Evolutionary conservation across 2,329 filamentous ascomycete genomes (phyloP), one percentile per base, ranked within the genome.

Genomic region (Pezicula neosporulosa): DNA sequence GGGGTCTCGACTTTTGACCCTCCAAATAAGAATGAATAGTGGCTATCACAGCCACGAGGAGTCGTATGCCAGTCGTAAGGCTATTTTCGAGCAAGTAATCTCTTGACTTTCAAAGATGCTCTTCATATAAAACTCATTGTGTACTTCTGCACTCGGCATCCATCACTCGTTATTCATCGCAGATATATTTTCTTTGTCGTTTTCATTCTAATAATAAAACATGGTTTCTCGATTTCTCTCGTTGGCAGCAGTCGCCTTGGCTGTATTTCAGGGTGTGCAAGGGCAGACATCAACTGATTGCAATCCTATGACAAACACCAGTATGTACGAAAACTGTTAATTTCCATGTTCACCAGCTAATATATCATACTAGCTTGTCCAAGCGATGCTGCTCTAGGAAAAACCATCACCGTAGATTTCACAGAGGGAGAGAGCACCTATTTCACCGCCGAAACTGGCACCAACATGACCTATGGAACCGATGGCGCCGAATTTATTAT

Each of bases 401-500:
- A 81, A 27, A 67, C 77, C 28, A 77, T 85, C 68, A 74, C 72
- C 44, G 87, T 83, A 70, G 68, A 78, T 64, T 89, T 89, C 74
- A 88, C 87, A 64, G 48, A 55, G 30, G 63, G 60, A 65, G 27
- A 83, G 77, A 86, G 78, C 37, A 70, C 65, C 28, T 84, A 87
- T 59, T 82, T 82, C 47, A 86, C 82, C 7, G 83, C 83, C 47
- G 88, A 88, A 47, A 70, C 70, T 18, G 38, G 38, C 15, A 42
- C 38, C 18, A 42, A 18, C 7, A 76, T 93, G 50, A 72, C 74
- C 13, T 91, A 85, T 66, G 77, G 77, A 51, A 66, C 76, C 43
- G 72, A 72, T n/a, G 89, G 87, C 36, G 87, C 88, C 41, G 73
- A 79, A 50, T 92, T 95, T 71, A 86, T 79, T 47, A 85, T 96